Evolutionary conservation across 2,329 filamentous ascomycete genomes (phyloP), one percentile per base, ranked within the genome.

Genomic region (Trichophyton equinum): DNA sequence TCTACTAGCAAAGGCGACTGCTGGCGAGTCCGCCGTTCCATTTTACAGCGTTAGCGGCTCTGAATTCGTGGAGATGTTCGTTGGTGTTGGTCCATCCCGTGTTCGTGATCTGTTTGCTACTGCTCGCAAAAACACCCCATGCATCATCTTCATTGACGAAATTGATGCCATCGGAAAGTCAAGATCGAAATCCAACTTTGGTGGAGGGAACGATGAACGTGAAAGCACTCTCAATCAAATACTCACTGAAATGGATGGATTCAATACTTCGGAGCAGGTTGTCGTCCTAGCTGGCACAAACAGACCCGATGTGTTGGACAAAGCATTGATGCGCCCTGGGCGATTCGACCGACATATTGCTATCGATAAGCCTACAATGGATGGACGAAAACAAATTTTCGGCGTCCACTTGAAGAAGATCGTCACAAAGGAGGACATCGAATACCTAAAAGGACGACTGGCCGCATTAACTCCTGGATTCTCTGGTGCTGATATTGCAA

Each of bases 61-160:
- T 57, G 94, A 99, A 73, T 99, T 99, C 71, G 92, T 99, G 36
- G 94, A 99, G 77, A 99, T 99, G 92, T 99, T 99, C 72, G 94
- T 99, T 58, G 94, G 94, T 83, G 94, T 99, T 63, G 94, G 94
- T 75, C 89, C 94, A 20, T 97, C 92, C 33, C 85, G 94, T 75
- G 94, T 99, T 58, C 85, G 94, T 68, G 94, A 99, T 74, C 78
- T 99, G 59, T 99, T 99, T 70, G 86, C 90, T 61, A 96, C 89
- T 68, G 94, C 94, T 18, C 85, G 94, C 62, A 97, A 97, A 80
- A 95, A 89, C 75, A 89, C 94, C 0, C 94, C 94, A 2, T 99
- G 94, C 77, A 99, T 99, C 75, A 95, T 99, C 75, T 99, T 99
- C 79, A 97, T 99, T 67, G 94, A 99, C 72, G 94, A 99, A 76